Evolutionary conservation across 2,329 filamentous ascomycete species (phyloP), one percentile per base, ranked within the genome.

Genomic region (Nothomitra cinnamomea): DNA sequence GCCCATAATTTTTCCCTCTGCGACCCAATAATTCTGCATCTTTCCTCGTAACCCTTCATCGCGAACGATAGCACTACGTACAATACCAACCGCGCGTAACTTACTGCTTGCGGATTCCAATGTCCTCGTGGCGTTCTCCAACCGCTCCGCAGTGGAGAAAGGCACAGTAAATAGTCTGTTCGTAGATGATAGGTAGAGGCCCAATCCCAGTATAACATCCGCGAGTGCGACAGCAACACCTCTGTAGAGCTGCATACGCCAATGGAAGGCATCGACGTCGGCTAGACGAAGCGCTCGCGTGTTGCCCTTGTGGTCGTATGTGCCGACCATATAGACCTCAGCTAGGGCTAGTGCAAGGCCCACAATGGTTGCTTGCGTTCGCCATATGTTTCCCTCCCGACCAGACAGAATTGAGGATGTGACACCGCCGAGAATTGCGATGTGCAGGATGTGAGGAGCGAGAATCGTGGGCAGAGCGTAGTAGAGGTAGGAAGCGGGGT

Each of bases 361-460:
- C 0, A 75, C 71, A 15, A 88, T 70, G 3, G 83, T 80, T n/a
- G 84, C 84, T 12, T 77, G 72, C 4, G 70, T 76, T 52, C 89
- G 79, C 83, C 88, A 95, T 53, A 76, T 70, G 13, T 72, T 69
- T 3, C 79, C 82, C 55, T 82, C 76, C 38, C 69, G 67, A 21
- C 84, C 85, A 0, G 79, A 76, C 51, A 90, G 63, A 0, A 78
- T 64, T 1, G 76, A 71, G 0, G 85, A 87, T 0, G 90, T 96
- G 0, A 79, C 80, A 45, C 87, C 61, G 3, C 85, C 86, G 17
- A 95, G 68, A 48, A 82, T 67, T 53, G 78, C 67, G 51, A 95
- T 74, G 68, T 95, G 92, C 49, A 81, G 63, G 7, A 96, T 70
- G 67, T 98, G 90, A n/a, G 86, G 83, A 13, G 79, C 72, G 1